Evolutionary conservation across 768 basidiomycete species (phyloP).

Genomic region (Mrakia gelida): DNA sequence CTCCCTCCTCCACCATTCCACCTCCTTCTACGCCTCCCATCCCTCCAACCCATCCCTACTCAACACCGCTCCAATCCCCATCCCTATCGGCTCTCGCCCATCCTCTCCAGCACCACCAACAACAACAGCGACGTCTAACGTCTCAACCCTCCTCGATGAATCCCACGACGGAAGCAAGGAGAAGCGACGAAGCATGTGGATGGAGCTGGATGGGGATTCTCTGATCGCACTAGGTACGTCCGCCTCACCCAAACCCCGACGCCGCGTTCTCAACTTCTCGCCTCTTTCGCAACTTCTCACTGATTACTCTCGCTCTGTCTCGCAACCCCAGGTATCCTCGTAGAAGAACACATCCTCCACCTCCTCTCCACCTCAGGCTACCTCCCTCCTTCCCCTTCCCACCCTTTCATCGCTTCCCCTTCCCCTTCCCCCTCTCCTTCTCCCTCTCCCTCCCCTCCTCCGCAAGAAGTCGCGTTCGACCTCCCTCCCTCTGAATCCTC

Average conservation of each 20-base stretch:
- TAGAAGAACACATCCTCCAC: background rate
- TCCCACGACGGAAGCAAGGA: too few species aligned
- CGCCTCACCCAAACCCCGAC: too few species aligned
- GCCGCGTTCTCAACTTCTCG: background rate
- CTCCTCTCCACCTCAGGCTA: slow-evolving; percentile 3
- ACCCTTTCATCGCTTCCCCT: background rate
- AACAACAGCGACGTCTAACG: background rate
- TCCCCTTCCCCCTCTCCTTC: background rate
- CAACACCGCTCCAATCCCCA: background rate
- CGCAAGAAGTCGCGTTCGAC: background rate
- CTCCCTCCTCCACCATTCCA: background rate
- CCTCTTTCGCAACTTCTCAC: background rate
- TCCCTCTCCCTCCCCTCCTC: background rate
- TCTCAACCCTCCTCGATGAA: background rate
- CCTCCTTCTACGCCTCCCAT: slow-evolving; percentile 2
- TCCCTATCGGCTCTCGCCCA: background rate
- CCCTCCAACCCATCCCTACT: background rate
- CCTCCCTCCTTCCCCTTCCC: background rate
- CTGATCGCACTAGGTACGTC: background rate
- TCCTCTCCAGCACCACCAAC: background rate
- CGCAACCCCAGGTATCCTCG: background rate
- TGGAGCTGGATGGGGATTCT: background rate
- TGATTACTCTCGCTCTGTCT: too few species aligned
- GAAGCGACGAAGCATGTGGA: background rate
- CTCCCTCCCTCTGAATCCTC: background rate